A percentile compares a stretch with the other conserved stretches of the same genome.
Conservation (phyloP, 257 asterid genomes). For the Solanum microdontum region DNA sequence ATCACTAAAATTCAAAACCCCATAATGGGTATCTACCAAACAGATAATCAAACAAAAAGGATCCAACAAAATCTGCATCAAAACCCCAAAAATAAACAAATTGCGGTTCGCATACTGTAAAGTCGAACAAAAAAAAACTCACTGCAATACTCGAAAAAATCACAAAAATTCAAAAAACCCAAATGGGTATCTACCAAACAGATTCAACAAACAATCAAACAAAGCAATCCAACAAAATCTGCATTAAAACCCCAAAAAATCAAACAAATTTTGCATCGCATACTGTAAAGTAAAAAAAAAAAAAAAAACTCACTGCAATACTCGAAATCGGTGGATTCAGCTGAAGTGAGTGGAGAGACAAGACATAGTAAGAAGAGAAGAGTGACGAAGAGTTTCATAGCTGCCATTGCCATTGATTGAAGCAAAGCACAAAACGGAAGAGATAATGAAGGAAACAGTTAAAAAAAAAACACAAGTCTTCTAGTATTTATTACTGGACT, state of each 20-base stretch:
- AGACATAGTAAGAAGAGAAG: conserved; percentile 16
- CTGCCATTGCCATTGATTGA: not conserved
- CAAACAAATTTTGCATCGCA: not conserved
- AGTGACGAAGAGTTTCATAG: not conserved
- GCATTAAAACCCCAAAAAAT: not conserved
- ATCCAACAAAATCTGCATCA: not conserved
- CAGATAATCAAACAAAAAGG: not conserved
- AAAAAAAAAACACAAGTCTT: too few relatives aligned
- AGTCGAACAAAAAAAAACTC: not conserved
- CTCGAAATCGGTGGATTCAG: conserved; percentile 7
- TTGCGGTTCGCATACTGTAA: not conserved
- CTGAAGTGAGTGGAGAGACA: conserved; percentile 22
- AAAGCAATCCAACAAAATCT: not conserved
- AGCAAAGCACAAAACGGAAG: not conserved
- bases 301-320: conserved; percentile 24
- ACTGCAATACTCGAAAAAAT: not conserved
- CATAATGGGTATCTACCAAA: not conserved
- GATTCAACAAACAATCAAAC: not conserved
- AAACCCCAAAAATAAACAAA: not conserved
- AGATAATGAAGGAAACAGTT: not conserved
- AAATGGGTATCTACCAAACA: not conserved
- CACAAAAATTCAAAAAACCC: not conserved
- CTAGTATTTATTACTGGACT: too few relatives aligned
- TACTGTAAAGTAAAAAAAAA: not conserved
- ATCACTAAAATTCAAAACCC: not conserved